A percentile compares a stretch with the other conserved stretches of the same genome.
Conservation (phyloP, 805 yeast species). For the Yamadazyma paraphyllophila region DNA sequence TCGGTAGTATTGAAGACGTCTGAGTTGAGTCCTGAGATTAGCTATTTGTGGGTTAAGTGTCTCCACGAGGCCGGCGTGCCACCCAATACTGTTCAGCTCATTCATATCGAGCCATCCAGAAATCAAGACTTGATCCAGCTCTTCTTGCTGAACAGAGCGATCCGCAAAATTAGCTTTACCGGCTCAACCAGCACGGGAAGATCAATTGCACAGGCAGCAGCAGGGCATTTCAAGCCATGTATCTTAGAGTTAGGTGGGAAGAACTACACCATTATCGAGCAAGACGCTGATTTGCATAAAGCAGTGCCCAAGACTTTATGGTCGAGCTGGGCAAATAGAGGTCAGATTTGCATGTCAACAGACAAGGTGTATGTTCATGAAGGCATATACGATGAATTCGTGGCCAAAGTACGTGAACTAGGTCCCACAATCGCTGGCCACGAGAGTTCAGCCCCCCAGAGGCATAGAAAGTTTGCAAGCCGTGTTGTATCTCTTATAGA, state of each 20-base stretch:
- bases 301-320: constrained; percentile 29
- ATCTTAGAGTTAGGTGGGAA: constrained; percentile 48
- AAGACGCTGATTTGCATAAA: constrained; percentile 30
- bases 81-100: constrained; percentile 29
- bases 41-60: constrained; percentile 31
- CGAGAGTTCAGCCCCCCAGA: constrained; percentile 25
- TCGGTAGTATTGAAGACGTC: constrained; percentile 43
- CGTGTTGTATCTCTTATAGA: constrained; percentile 25
- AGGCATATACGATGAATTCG: constrained; percentile 28
- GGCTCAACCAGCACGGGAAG: constrained; percentile 44
- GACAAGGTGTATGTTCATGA: constrained; percentile 39
- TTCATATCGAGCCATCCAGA: constrained; percentile 27
- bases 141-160: constrained; percentile 23
- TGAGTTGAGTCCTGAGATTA: constrained; percentile 35
- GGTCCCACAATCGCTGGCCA: constrained; percentile 15
- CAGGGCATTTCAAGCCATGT: constrained; percentile 37
- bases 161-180: constrained; percentile 44
- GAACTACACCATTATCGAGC: constrained; percentile 32
- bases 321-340: constrained; percentile 43
- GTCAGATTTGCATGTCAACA: constrained; percentile 49
- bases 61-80: constrained; percentile 42
- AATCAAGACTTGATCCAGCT: constrained; percentile 14
- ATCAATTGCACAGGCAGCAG: constrained; percentile 35
- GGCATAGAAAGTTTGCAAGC: constrained; percentile 24
- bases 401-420: constrained; percentile 15